Base-by-base conservation (phyloP, 768 basidiomycete genomes). In the Ramaria sp. region DNA sequence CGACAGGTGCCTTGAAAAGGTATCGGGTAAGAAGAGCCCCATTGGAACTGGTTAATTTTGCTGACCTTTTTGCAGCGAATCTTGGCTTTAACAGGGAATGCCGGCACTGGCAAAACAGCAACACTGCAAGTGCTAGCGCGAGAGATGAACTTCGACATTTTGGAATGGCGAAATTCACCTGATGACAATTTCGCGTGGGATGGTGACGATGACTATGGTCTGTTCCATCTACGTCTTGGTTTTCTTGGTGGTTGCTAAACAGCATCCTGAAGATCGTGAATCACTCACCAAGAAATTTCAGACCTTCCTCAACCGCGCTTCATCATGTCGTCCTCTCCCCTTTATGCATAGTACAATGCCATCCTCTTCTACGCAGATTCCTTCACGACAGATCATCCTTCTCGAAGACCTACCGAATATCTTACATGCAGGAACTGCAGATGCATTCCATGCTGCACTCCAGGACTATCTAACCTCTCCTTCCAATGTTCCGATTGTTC, bases 381-480 rank as follows among this genome's bases (percentile, higher is more conserved):
- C 52, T 38, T 41, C 57, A 17, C 78, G 76, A 0, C 82, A 83
- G 34, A 65, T 94, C 6, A 77, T 97, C 53, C 80, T 97, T 4
- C 73, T 96, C 7, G 91, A 94, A 69, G 88, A 94, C 57, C 77
- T 99, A 1, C 96, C 95, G 0, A 97, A 98, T 65, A 80, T 97
- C 54, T 72, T 91, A 4, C 91, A 92, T 69, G 68, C 72, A 5
- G 71, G 75, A 22, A 89, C 85, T 0, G 84, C 82, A 63, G 69
- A 72, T 13, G 78, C 79, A 9, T 94, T 95, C 67, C 91, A 92
- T 65, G 74, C 79, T 0, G 75, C 84, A 5, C 67, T 96, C 0
- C 70, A 81, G 50, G 67, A 78, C 0, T 76, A 91, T 46, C 77
- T 83, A 59, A 58, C 65, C 59, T 60, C 63, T 59, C 63, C 39